Base-by-base conservation (phyloP, 768 basidiomycete genomes). In the Macrolepiota fuliginosa region DNA sequence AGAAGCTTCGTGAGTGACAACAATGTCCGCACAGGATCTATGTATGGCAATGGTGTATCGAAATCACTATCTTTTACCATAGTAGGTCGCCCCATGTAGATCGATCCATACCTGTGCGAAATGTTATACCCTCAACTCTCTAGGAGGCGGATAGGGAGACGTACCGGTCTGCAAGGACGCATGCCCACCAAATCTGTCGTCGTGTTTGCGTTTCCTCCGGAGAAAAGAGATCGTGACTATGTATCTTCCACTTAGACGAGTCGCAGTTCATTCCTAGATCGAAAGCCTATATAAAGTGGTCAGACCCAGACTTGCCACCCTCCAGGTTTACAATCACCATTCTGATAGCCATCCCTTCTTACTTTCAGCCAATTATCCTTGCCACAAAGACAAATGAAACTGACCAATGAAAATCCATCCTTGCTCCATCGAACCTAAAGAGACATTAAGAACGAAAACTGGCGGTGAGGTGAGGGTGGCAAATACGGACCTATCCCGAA, bases 241-340 rank as follows among this genome's bases (percentile, higher is more conserved):
- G 77, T 56, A 82, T 79, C 66, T 85, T 85, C 91, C 92, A 94
- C 57, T 81, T 83, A 25, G 87, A 83, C 3, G 91, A 84, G 65
- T 90, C 84, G 29, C 90, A 89, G 68, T 94, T 91, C 63, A 94
- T 76, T 35, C 92, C 92, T 15, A 94, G 75, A 69, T 94, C 92
- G 64, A 87, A 81, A 0, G 92, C 92, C 90, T 91, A 62, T 24
- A 56, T 46, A 42, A 59, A n/a, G 29, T 53, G 35, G n/a, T 58
- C 35, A 51, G 54, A 11, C 36, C 53, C 27, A 49, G 58, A 24
- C 32, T 27, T 7, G 73, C 69, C 70, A 72, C 69, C 36, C 71
- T 64, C 39, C 47, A 56, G 7, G 40, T 54, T 57, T 32, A 35
- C 58, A 37, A 11, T 61, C 13, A 73, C 73, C 71, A 73, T 74